Base-by-base conservation (phyloP, 1,284 basidiomycete genomes). In the Ganoderma lucidum region DNA sequence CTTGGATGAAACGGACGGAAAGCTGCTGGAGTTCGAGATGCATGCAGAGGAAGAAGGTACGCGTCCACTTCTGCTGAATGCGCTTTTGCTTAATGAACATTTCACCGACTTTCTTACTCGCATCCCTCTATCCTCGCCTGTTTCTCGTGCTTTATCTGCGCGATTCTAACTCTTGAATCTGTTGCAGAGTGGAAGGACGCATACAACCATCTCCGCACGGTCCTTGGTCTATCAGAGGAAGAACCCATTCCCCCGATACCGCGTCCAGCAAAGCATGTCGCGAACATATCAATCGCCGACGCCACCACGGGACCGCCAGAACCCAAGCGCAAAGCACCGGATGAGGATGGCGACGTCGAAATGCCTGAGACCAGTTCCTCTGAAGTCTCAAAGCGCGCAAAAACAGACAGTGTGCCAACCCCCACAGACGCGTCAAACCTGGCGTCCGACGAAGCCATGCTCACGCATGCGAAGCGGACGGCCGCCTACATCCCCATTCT, bases 1-100 rank as follows among this genome's bases (percentile, higher is more conserved):
- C 79, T 78, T 93, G 17, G 97, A 98, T 77, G 97, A 99, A 78
- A 82, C 85, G 32, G 94, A 96, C 73, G 90, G 86, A 9, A 81
- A 82, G 30, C 79, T 99, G 41, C 78, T 96, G 10, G 84, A 87
- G 71, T 93, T 87, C 76, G 96, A 98, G 81, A 83, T 82, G 67
- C 85, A 86, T 68, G 86, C 87, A 48, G 94, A 96, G 78, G 86
- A 92, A 70, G 88, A 92, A 81, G 94, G 95, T 96, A 73, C 66
- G 86, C 74, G 41, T 67, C 56, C 37, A 28, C 30, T 23, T 63
- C 56, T 51, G 5, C 41, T 37, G 19, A 17, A 19, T 35, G 12
- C 58, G 9, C 35, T 28, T 41, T 5, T 5, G n/a, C 44, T 30
- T 15, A 23, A 37, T 39, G 6, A 1, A 15, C 23, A 42, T 30